phyloP scores from a whole-genome alignment of 1,284 basidiomycete species.

The Tylopilus orsonianus region DNA sequence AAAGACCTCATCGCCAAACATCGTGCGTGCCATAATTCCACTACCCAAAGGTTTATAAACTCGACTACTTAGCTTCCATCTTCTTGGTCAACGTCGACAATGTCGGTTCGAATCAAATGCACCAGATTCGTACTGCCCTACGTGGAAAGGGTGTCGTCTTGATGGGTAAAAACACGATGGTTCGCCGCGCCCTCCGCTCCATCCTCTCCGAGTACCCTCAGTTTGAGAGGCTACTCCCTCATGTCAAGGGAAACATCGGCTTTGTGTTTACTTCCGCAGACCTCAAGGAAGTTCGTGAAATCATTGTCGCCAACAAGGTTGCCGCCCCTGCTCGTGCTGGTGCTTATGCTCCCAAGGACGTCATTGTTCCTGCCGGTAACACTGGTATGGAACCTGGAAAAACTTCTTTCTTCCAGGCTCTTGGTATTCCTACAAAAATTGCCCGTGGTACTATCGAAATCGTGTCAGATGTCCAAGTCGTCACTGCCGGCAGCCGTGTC shows the following conservation, averaged over 20 bases:
- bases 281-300: slow-evolving; percentile 91
- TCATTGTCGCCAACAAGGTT: slow-evolving; percentile 96
- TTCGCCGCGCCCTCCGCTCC: slow-evolving; percentile 93
- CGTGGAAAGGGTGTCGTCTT: slow-evolving; percentile 96
- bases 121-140: slow-evolving; percentile 96
- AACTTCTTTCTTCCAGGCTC: slow-evolving; percentile 99
- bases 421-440: slow-evolving; percentile 99
- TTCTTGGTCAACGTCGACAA: slow-evolving; percentile 99
- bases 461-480: slow-evolving; percentile 95
- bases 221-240: slow-evolving; percentile 94
- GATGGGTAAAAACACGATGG: slow-evolving; percentile 99
- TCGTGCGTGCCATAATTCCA: slow-evolving; percentile 52
- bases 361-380: slow-evolving; percentile 92
- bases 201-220: slow-evolving; percentile 89
- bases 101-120: slow-evolving; percentile 99
- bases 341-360: slow-evolving; percentile 92
- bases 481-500: slow-evolving; percentile 89
- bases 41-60: slow-evolving; percentile 4
- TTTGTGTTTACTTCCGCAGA: slow-evolving; percentile 97
- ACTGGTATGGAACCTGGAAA: slow-evolving; percentile 99
- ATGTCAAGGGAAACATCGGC: slow-evolving; percentile 97
- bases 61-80: slow-evolving; percentile 73
- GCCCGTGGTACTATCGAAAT: slow-evolving; percentile 99
- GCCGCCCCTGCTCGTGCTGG: slow-evolving; percentile 98
- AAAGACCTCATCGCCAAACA: slow-evolving; percentile 91